A percentile compares a stretch with the other conserved stretches of the same genome.
These are phyloP conservation scores for Fusarium cyanostomum DNA, from an alignment of 2,329 filamentous ascomycete genomes.

Conservation along the genomic window DNA sequence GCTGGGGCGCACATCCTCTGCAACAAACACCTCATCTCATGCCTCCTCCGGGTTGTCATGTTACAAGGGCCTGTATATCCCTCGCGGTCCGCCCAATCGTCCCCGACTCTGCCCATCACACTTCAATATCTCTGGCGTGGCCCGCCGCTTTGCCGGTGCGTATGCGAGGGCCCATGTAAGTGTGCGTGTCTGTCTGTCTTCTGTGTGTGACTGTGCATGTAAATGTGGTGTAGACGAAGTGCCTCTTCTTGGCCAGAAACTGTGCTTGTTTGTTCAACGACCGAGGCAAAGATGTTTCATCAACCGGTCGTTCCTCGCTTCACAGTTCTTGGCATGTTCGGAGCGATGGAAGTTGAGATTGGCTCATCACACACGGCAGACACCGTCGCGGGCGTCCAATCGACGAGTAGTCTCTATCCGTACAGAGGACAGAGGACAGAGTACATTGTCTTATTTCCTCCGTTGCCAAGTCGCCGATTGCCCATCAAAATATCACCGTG, in stretches of 20 bases:
- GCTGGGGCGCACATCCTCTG: no score
- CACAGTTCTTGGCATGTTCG: conserved; percentile 32
- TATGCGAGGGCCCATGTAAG: conserved; percentile 3
- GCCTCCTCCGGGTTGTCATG: background rate
- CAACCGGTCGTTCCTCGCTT: conserved; percentile 32
- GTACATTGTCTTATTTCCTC: background rate
- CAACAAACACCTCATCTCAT: no score
- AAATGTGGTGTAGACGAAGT: conserved; percentile 7
- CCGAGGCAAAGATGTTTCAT: conserved; percentile 32
- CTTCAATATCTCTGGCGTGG: conserved; percentile 1
- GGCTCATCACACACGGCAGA: conserved; percentile 3
- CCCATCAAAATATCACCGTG: background rate
- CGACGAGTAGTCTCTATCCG: background rate
- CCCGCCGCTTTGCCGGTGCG: conserved; percentile 4
- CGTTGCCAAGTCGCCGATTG: conserved; percentile 5
- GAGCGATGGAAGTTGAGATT: conserved; percentile 33
- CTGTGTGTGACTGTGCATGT: conserved; percentile 4
- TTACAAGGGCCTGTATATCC: background rate
- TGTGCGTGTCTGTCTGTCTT: background rate
- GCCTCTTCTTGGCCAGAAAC: conserved; percentile 11
- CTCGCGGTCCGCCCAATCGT: background rate
- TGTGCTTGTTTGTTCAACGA: conserved; percentile 13
- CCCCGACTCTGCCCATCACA: background rate
- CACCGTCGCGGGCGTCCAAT: conserved; percentile 1
- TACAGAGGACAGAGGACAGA: no score